phyloP scores from a whole-genome alignment of 805 yeast species.

The Peterozyma toletana region DNA sequence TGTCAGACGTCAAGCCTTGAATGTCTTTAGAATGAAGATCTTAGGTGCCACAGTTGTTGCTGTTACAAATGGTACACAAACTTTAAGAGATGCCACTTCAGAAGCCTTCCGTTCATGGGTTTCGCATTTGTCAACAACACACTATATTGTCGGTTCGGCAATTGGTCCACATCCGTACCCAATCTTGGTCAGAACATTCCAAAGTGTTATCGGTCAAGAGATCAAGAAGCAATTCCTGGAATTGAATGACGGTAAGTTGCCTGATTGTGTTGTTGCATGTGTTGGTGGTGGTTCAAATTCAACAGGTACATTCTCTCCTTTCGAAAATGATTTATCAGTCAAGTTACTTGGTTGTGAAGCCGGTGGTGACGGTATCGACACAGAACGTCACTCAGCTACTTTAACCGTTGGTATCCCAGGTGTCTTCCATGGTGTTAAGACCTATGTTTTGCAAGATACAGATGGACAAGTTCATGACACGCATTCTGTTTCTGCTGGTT shows the following conservation, averaged over 20 bases:
- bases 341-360: constrained; percentile 93
- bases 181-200: constrained; percentile 95
- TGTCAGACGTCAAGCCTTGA: constrained; percentile 95
- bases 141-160: constrained; percentile 95
- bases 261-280: constrained; percentile 94
- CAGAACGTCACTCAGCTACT: constrained; percentile 89
- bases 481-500: constrained; percentile 96
- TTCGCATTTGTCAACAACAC: constrained; percentile 75
- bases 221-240: constrained; percentile 84
- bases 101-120: constrained; percentile 98
- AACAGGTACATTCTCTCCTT: constrained; percentile 92
- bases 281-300: constrained; percentile 99
- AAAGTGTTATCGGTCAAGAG: constrained; percentile 92
- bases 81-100: constrained; percentile 95
- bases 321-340: constrained; percentile 74
- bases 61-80: constrained; percentile 90
- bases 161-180: constrained; percentile 99
- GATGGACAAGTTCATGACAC: constrained; percentile 98
- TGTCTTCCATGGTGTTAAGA: constrained; percentile 96
- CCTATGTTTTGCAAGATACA: constrained; percentile 80
- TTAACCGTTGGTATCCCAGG: constrained; percentile 94
- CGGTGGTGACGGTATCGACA: constrained; percentile 94
- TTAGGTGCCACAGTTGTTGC: constrained; percentile 94
- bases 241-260: constrained; percentile 74
- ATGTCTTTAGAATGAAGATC: constrained; percentile 95